phyloP scores from a whole-genome alignment of 306 rosid genomes.

The Prunus salicina region DNA sequence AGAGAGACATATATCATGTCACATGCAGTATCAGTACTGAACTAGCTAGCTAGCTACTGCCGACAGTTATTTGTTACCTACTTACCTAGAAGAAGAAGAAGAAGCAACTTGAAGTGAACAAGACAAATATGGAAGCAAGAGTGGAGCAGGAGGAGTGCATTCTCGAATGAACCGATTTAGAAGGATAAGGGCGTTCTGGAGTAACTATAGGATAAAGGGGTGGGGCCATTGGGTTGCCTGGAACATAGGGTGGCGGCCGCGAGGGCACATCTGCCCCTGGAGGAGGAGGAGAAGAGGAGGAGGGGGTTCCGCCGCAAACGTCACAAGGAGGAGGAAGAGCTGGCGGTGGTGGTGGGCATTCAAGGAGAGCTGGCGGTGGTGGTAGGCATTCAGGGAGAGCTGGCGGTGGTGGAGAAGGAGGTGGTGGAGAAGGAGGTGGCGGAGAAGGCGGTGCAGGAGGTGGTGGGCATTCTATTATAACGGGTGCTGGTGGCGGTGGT shows the following conservation, averaged over 20 bases:
- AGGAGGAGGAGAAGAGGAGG: slow-evolving; percentile 1
- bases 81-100: background rate
- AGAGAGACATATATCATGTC: no score
- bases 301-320: background rate
- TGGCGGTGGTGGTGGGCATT: slow-evolving; percentile 37
- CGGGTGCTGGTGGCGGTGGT: background rate
- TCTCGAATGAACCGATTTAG: slow-evolving; percentile 14
- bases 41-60: no score
- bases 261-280: background rate
- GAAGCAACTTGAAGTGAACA: background rate
- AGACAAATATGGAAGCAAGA: slow-evolving; percentile 6
- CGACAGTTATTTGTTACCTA: no score
- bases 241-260: slow-evolving; percentile 1
- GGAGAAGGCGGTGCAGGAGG: slow-evolving; percentile 1
- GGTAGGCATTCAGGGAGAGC: slow-evolving; percentile 14
- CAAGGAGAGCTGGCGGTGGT: slow-evolving; percentile 12
- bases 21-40: no score
- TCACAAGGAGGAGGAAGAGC: slow-evolving; percentile 16
- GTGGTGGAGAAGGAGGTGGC: slow-evolving; percentile 13
- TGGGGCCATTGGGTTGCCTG: slow-evolving; percentile 8
- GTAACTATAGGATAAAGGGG: slow-evolving; percentile 24
- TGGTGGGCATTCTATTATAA: background rate
- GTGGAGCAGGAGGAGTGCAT: background rate
- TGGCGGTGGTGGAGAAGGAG: slow-evolving; percentile 16
- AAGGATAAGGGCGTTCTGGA: background rate